phyloP scores from a whole-genome alignment of 345 rosid species.

The Gossypium anomalum region DNA sequence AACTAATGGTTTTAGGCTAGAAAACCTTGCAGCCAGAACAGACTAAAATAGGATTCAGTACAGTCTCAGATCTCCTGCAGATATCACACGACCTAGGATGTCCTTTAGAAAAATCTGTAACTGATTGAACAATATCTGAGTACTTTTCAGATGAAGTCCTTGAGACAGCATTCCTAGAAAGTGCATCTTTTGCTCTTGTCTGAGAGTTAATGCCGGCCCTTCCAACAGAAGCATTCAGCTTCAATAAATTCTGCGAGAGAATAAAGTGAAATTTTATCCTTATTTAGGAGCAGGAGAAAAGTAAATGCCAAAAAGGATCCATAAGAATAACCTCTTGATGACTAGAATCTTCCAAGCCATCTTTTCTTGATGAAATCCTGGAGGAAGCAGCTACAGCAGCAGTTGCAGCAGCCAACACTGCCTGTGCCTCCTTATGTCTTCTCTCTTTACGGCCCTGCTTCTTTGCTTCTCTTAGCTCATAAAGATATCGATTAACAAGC shows the following conservation, averaged over 20 bases:
- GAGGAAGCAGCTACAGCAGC: conserved; percentile 97
- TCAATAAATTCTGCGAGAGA: conserved; percentile 41
- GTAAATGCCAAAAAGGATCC: conserved; percentile 4
- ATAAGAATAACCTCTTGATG: conserved; percentile 60
- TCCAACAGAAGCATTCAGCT: conserved; percentile 53
- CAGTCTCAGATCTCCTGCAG: conserved; percentile 83
- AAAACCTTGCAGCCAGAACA: conserved; percentile 95
- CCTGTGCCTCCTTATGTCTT: conserved; percentile 95
- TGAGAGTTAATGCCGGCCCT: conserved; percentile 52
- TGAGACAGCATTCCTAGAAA: conserved; percentile 48
- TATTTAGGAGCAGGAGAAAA: not conserved
- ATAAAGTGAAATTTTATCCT: not conserved
- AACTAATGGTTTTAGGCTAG: conserved; percentile 10
- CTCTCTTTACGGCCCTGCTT: conserved; percentile 97
- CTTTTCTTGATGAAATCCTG: conserved; percentile 83
- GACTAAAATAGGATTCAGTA: conserved; percentile 77
- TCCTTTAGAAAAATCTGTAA: conserved; percentile 53
- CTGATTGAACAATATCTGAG: conserved; percentile 42
- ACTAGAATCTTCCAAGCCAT: conserved; percentile 54
- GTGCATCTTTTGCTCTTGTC: conserved; percentile 57
- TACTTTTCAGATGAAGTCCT: conserved; percentile 56
- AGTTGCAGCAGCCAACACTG: conserved; percentile 94
- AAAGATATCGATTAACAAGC: conserved; percentile 70
- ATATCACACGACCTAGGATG: conserved; percentile 82
- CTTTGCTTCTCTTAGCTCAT: conserved; percentile 80